Base-by-base conservation (phyloP, 2,329 filamentous ascomycete genomes). In the Neonectria coccinea region DNA sequence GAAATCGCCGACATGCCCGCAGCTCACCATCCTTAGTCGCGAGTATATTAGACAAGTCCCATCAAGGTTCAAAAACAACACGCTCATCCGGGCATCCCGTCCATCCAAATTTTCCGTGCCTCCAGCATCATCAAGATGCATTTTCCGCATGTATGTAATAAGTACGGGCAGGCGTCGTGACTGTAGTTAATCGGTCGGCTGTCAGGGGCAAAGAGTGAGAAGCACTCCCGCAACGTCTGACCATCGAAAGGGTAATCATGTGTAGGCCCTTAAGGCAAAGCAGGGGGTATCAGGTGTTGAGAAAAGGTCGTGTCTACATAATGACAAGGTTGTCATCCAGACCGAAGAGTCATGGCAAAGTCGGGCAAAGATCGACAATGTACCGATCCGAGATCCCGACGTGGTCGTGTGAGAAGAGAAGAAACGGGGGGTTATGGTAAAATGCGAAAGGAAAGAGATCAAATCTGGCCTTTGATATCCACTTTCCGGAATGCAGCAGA, bases 391-490 rank as follows among this genome's bases (percentile, higher is more conserved):
- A 47, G 58, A 72, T 27, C 58, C 54, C 41, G 52, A 57, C 8
- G 61, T 25, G 18, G 57, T 58, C 20, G 62, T 42, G 62, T 62
- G 53, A 45, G 44, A 53, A 36, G 36, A 55, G 31, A 58, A 47
- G 11, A 56, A 54, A 42, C n/a, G 39, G 55, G 27, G 27, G 22
- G n/a, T 33, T 9, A 47, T 54, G 53, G 36, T 16, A 61, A 29
- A 33, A 64, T 42, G 58, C 48, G 45, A 29, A 61, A 57, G 39
- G 45, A 61, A 57, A 64, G 42, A 47, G 54, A 62, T 91, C 83
- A 96, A 77, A 97, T 97, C 82, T 98, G 95, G 76, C 95, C 94
- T 83, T 98, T 97, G 84, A 98, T 97, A 82, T 98, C 94, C 84
- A 98, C 91, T 77, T 90, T 91, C 76, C 89, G 87, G 80, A 97